Percentiles rank a stretch among this genome's conserved stretches.
Conservation (phyloP, 805 yeast genomes). For the Kurtzmaniella fragi region DNA sequence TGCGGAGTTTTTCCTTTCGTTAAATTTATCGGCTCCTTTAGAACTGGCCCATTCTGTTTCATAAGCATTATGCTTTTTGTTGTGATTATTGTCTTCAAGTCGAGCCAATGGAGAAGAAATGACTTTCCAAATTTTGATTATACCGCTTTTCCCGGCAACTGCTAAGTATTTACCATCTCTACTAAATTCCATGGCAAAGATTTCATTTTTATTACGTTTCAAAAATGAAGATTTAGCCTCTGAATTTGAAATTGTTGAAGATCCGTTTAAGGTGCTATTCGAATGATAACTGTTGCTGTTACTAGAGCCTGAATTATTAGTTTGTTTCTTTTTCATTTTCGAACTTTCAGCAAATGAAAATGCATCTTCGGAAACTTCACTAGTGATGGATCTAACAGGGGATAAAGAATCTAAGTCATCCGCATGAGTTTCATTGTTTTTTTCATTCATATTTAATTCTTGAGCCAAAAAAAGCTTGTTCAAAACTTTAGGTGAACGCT, state of each 20-base stretch:
- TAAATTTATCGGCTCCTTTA: neutral
- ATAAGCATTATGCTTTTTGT: neutral
- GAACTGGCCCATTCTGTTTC: constrained; percentile 10
- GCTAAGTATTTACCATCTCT: constrained; percentile 80
- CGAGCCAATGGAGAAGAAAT: constrained; percentile 69
- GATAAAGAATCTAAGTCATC: constrained; percentile 4
- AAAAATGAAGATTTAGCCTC: neutral
- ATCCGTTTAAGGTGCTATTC: neutral
- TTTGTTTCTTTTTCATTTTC: neutral
- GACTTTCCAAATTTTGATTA: constrained; percentile 73
- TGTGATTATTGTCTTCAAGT: constrained; percentile 31
- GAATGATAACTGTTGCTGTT: neutral
- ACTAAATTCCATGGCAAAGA: constrained; percentile 73
- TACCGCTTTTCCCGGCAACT: constrained; percentile 73
- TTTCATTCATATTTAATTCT: constrained; percentile 38
- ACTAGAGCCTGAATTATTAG: neutral
- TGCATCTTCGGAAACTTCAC: constrained; percentile 2
- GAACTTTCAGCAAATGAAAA: neutral
- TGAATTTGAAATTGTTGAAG: neutral
- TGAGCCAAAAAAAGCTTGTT: constrained; percentile 61
- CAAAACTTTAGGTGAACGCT: constrained; percentile 41
- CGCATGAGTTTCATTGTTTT: constrained; percentile 5
- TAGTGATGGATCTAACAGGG: constrained; percentile 6
- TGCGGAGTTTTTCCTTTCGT: constrained; percentile 7
- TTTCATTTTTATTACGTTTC: constrained; percentile 35